Base-by-base conservation (phyloP, 2,329 filamentous ascomycete genomes). In the Zasmidium cellare region DNA sequence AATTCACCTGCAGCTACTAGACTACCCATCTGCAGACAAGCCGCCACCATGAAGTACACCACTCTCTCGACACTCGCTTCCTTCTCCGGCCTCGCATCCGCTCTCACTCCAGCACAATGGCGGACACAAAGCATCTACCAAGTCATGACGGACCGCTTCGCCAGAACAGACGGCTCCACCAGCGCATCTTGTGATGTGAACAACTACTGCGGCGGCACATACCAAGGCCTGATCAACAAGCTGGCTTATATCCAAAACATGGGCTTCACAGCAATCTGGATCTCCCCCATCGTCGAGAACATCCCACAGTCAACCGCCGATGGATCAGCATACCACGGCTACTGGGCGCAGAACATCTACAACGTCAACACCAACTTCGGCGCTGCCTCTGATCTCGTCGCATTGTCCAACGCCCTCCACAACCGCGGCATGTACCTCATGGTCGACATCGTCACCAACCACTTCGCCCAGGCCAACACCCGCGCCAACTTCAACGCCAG, bases 141-240 rank as follows among this genome's bases (percentile, higher is more conserved):
- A 63, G 66, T 78, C 18, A 63, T 78, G 19, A 78, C 76, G 9
- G 76, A 78, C 63, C 67, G 76, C 20, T 77, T 75, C 60, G 75
- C 75, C 7, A 70, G 69, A 3, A 66, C 71, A 2, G 74, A 77
- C 68, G 71, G 71, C 52, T 75, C 72, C 50, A 76, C 74, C 2
- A 75, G 70, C 5, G 72, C 74, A 9, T 51, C 67, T 12, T 77
- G 75, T 56, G 67, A 75, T 51, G 71, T 71, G 9, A 55, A 67
- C 2, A 55, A 70, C 20, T 87, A 86, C 71, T 88, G 86, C 63
- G 84, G 84, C 38, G 86, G 86, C 16, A 84, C 82, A 0, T 88
- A 82, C 67, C 71, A 76, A 51, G 86, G 86, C 6, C 76, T 88
- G 24, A 77, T 80, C 63, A 78, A 82, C 59, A 78, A 84, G 60